Conservation (phyloP, 306 rosid species). For the Oxytropis ochrocephala region DNA sequence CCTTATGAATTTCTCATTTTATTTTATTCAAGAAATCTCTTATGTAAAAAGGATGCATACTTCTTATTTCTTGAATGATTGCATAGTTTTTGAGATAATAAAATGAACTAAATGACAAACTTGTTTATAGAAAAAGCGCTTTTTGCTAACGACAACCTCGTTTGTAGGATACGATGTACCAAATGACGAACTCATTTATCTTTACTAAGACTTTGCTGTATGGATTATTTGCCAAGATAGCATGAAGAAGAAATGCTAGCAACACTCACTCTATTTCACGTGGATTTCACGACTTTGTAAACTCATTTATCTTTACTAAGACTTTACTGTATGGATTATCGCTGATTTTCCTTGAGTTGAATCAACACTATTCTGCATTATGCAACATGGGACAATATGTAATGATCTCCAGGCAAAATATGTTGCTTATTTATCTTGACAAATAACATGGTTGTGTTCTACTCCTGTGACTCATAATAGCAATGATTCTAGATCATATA, state of each 20-base stretch:
- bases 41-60: neutral
- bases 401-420: conserved; percentile 2
- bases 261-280: no score
- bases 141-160: neutral
- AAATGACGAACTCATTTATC: neutral
- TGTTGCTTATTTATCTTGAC: conserved; percentile 10
- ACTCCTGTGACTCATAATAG: conserved; percentile 59
- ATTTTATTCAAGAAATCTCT: conserved; percentile 11
- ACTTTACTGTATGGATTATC: no score
- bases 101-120: neutral
- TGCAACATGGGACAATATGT: neutral
- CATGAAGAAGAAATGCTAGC: neutral
- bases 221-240: conserved; percentile 6
- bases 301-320: no score
- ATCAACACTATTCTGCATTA: neutral
- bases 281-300: no score
- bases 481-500: conserved; percentile 57
- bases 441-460: neutral
- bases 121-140: neutral
- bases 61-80: neutral
- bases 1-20: neutral
- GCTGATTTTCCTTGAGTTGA: neutral
- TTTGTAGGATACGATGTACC: conserved; percentile 3
- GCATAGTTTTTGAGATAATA: neutral
- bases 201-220: neutral